phyloP scores from a whole-genome alignment of 305 asterid species.

The Solanum hybrid region DNA sequence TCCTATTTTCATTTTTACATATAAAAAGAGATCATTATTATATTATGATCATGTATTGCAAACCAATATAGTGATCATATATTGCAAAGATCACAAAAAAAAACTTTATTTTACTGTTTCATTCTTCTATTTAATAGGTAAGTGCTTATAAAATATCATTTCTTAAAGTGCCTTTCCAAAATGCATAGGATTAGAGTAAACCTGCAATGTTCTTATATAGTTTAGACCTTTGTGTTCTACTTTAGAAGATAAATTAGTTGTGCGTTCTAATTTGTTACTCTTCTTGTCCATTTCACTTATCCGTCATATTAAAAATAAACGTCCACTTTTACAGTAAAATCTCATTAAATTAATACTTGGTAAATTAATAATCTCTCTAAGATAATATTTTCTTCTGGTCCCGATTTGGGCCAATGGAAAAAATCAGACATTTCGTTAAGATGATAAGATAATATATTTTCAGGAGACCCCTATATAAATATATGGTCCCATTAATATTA shows the following conservation, averaged over 20 bases:
- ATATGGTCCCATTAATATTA: neutral
- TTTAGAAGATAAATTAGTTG: neutral
- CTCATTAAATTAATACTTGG: too few relatives aligned
- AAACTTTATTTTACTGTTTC: neutral
- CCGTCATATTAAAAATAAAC: neutral
- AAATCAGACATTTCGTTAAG: neutral
- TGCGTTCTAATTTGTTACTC: neutral
- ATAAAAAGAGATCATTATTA: neutral
- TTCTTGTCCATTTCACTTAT: neutral
- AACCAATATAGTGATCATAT: neutral
- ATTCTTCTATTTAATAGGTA: neutral
- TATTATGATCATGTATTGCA: neutral
- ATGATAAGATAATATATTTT: too few relatives aligned
- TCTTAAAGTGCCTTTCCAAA: neutral
- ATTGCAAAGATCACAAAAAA: neutral
- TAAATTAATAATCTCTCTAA: neutral
- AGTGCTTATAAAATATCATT: neutral
- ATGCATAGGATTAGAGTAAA: neutral
- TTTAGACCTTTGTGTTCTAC: neutral
- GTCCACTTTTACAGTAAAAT: neutral
- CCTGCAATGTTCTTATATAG: neutral
- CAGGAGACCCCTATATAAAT: neutral
- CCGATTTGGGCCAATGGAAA: neutral
- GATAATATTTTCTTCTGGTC: too few relatives aligned
- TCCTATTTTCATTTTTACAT: neutral